Evolutionary conservation across 495 filamentous ascomycete species (phyloP).

Genomic region (Trypethelium eluteriae): DNA sequence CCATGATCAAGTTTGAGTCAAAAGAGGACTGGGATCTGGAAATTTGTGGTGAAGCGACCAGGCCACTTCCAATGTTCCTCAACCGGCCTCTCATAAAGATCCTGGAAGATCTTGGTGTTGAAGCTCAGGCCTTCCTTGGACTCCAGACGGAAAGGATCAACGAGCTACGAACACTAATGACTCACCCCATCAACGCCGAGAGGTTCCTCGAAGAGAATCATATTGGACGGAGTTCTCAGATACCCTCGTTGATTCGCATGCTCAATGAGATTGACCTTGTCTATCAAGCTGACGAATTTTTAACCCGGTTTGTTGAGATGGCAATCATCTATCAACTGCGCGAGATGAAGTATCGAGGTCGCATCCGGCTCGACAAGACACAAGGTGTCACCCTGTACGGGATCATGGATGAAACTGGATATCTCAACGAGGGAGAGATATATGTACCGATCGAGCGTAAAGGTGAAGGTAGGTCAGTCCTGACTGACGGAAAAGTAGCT

Average conservation of each 20-base stretch:
- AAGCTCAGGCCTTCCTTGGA: constrained; percentile 48
- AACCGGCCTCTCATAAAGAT: constrained; percentile 78
- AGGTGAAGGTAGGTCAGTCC: constrained; percentile 23
- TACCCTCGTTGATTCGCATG: constrained; percentile 52
- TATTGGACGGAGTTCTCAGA: constrained; percentile 47
- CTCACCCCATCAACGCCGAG: constrained; percentile 47
- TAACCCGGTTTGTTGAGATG: constrained; percentile 56
- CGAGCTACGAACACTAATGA: constrained; percentile 49
- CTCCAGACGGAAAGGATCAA: constrained; percentile 52
- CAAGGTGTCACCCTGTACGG: constrained; percentile 68
- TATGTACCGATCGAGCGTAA: constrained; percentile 47
- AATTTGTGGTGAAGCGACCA: constrained; percentile 61
- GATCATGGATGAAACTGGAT: constrained; percentile 73
- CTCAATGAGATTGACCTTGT: constrained; percentile 47
- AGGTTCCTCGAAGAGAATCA: constrained; percentile 51
- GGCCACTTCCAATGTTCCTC: constrained; percentile 59
- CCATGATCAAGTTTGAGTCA: constrained; percentile 75
- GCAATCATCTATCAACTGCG: constrained; percentile 57
- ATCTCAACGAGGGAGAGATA: constrained; percentile 58
- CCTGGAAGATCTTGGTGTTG: constrained; percentile 62
- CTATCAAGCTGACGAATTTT: constrained; percentile 58
- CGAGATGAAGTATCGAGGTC: constrained; percentile 64
- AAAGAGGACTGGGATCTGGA: constrained; percentile 51
- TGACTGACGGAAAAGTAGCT: constrained; percentile 37
- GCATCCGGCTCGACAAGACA: constrained; percentile 53